Conservation (phyloP, 106 monocot species). For the Dioscorea zingiberensis region DNA sequence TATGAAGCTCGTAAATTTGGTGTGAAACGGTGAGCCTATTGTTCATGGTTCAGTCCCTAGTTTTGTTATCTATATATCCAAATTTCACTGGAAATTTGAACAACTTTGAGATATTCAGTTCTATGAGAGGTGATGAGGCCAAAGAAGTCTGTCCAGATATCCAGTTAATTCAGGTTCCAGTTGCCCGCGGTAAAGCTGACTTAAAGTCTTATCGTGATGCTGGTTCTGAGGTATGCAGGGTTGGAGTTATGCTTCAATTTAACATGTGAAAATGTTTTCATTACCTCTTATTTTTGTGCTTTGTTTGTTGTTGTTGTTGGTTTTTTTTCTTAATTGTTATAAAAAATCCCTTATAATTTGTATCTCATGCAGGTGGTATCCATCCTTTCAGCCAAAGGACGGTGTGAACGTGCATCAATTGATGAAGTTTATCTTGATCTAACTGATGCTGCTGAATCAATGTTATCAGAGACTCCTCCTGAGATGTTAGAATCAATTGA, state of each 20-base stretch:
- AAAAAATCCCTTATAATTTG: no score
- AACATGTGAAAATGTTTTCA: no score
- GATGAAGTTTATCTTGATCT: conserved; percentile 98
- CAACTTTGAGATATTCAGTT: conserved; percentile 42
- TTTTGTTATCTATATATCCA: background rate
- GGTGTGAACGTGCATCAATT: conserved; percentile 94
- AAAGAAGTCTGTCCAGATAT: conserved; percentile 82
- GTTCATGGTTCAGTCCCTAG: background rate
- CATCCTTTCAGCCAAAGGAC: conserved; percentile 69
- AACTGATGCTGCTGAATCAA: conserved; percentile 77
- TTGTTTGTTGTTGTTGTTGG: no score
- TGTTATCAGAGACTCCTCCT: conserved; percentile 64
- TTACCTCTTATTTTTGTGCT: no score
- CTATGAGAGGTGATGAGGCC: conserved; percentile 97
- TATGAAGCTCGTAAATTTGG: conserved; percentile 97
- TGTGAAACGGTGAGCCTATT: conserved; percentile 69
- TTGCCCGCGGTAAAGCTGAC: conserved; percentile 93
- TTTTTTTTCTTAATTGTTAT: no score
- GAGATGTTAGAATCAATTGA: conserved; percentile 42
- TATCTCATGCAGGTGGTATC: conserved; percentile 53
- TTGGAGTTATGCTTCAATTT: no score
- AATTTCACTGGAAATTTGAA: background rate
- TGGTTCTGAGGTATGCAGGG: conserved; percentile 74
- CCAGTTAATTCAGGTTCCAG: conserved; percentile 88
- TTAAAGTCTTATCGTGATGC: conserved; percentile 76